A percentile compares a stretch with the other conserved stretches of the same genome.
These are phyloP conservation scores for Botrytis elliptica DNA, from an alignment of 2,329 filamentous ascomycete species.

Conservation along the genomic window DNA sequence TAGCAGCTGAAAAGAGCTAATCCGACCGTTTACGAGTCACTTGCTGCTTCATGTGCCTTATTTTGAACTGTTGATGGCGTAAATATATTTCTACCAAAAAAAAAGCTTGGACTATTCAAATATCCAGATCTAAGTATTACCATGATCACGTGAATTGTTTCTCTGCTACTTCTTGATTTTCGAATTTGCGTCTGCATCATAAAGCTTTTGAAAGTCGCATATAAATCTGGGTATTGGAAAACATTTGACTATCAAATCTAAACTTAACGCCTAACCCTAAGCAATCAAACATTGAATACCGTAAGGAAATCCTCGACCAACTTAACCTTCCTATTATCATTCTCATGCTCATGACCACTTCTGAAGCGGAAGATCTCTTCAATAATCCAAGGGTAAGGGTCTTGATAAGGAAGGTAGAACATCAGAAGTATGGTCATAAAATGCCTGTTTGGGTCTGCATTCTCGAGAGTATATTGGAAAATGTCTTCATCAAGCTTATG, in stretches of 20 bases:
- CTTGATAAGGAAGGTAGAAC: neutral
- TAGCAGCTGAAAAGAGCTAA: conserved; percentile 32
- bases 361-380: neutral
- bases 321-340: conserved; percentile 2
- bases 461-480: neutral
- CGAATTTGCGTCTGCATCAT: neutral
- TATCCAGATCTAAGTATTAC: neutral
- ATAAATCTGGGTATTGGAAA: neutral
- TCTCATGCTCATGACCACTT: conserved; percentile 5
- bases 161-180: neutral
- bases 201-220: neutral
- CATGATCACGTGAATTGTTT: neutral
- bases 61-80: neutral
- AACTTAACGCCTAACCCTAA: neutral
- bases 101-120: conserved; percentile 26
- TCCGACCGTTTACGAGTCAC: conserved; percentile 17
- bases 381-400: neutral
- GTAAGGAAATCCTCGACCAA: neutral
- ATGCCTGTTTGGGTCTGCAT: neutral
- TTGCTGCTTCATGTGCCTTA: conserved; percentile 19
- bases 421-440: neutral
- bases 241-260: neutral
- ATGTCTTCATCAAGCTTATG: conserved; percentile 26
- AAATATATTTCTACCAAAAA: conserved; percentile 20
- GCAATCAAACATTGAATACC: neutral